A percentile compares a stretch with the other conserved stretches of the same genome.
These are phyloP conservation scores for Cucumis melo DNA, from an alignment of 306 rosid genomes.

Conservation along the genomic window DNA sequence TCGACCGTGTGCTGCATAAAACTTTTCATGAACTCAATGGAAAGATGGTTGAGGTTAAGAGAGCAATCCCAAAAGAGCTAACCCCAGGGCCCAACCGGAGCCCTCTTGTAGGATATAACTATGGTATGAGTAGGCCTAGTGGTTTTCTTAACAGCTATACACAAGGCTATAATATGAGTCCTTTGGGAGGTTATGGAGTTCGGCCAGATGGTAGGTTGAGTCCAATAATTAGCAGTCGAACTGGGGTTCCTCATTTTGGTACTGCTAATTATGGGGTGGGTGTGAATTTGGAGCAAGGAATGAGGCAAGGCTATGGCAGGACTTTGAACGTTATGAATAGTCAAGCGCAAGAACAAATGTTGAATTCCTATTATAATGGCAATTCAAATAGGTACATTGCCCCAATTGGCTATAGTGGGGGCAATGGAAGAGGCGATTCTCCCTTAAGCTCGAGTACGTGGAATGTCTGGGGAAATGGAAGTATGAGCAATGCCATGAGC, in stretches of 20 bases:
- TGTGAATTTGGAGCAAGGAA: constrained; percentile 60
- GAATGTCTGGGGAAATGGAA: constrained; percentile 81
- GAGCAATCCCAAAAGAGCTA: constrained; percentile 89
- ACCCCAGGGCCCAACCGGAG: constrained; percentile 67
- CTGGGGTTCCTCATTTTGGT: constrained; percentile 62
- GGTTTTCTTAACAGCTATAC: constrained; percentile 51
- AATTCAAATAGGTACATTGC: constrained; percentile 55
- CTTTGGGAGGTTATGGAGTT: constrained; percentile 72
- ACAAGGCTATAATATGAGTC: constrained; percentile 72
- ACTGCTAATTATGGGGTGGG: constrained; percentile 61
- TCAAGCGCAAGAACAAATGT: constrained; percentile 66
- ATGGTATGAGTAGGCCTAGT: constrained; percentile 49
- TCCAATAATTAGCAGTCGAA: constrained; percentile 59
- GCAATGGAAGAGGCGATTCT: constrained; percentile 55
- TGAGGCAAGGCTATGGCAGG: constrained; percentile 59
- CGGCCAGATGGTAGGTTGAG: constrained; percentile 80
- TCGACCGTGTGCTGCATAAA: constrained; percentile 66
- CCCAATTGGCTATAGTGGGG: constrained; percentile 58
- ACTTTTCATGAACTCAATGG: constrained; percentile 87
- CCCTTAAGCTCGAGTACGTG: constrained; percentile 53
- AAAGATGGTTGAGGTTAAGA: constrained; percentile 90
- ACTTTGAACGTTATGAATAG: constrained; percentile 47
- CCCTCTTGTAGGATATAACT: constrained; percentile 59
- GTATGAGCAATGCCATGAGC: constrained; percentile 35
- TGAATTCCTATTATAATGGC: constrained; percentile 49